Evolutionary conservation across 2,329 filamentous ascomycete species (phyloP), one percentile per base, ranked within the genome.

Genomic region (Chaetomium globosum): DNA sequence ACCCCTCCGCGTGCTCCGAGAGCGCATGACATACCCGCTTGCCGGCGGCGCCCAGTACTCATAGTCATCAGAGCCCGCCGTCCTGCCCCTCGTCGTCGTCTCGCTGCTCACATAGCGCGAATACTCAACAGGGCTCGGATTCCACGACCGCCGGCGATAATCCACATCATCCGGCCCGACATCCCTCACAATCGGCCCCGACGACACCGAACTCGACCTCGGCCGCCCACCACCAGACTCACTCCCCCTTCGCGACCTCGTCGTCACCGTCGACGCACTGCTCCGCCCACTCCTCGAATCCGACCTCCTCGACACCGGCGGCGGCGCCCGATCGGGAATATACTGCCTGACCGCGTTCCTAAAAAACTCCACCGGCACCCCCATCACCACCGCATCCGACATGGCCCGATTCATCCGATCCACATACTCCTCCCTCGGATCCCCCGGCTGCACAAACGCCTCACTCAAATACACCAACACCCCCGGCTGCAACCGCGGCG

Each of bases 381-480:
- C 52, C 12, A 54, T 2, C 4, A 5, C 12, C 30, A 54, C 19
- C 10, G 30, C 52, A 21, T 54, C 52, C 28, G 16, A 6, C 9
- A 54, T 36, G 1, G 19, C 52, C 16, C 30, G 5, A 4, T 54
- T 54, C 19, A 54, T 54, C 28, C 30, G 52, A 31, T 54, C 52
- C 13, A 54, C 13, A 31, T 54, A 33, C 52, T 54, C 52, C 3
- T 54, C 30, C 8, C 52, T 30, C 30, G 52, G 30, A 8, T n/a
- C 30, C 28, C 52, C 30, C 28, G 30, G 30, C 16, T 4, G 19
- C 7, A 28, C 19, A 28, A 16, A 43, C 3, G 10, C 7, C n/a
- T 43, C 33, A 23, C 54, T 57, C 33, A 57, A 21, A 30, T 57
- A 57, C n/a, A 57, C 54, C 23, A 57, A 36, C 21, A 57, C 54